A percentile compares a stretch with the other conserved stretches of the same genome.
phyloP scores from a whole-genome alignment of 2,329 filamentous ascomycete species.

The Samsoniella hepiali region DNA sequence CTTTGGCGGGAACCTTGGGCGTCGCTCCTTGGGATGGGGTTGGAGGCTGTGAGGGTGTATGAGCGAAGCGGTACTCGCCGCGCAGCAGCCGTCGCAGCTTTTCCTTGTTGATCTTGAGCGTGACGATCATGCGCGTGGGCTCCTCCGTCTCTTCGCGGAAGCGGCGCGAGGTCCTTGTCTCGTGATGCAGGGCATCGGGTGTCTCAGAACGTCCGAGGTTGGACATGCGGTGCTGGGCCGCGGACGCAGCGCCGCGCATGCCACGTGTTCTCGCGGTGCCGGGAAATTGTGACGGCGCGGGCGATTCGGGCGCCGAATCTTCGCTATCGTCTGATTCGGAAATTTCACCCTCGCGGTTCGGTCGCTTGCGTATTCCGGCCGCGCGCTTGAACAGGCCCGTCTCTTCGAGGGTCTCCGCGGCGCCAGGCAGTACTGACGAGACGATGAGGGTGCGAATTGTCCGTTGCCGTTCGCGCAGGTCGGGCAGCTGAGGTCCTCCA shows the following conservation, averaged over 20 bases:
- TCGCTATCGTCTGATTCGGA: constrained; percentile 93
- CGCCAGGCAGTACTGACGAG: constrained; percentile 87
- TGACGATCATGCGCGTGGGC: constrained; percentile 66
- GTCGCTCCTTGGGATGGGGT: constrained; percentile 34
- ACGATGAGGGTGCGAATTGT: constrained; percentile 91
- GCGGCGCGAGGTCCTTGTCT: constrained; percentile 65
- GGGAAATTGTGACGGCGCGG: constrained; percentile 67
- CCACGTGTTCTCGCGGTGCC: constrained; percentile 83
- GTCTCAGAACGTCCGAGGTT: constrained; percentile 82
- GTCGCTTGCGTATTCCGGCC: constrained; percentile 57
- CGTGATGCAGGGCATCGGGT: constrained; percentile 71
- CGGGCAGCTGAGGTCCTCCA: constrained; percentile 89
- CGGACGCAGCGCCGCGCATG: constrained; percentile 83
- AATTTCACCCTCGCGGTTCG: constrained; percentile 61
- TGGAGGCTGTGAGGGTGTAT: constrained; percentile 35
- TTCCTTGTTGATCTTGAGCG: constrained; percentile 68
- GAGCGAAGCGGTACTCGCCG: constrained; percentile 46
- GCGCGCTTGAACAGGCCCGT: constrained; percentile 83
- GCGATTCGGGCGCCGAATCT: constrained; percentile 82
- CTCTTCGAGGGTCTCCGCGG: constrained; percentile 74
- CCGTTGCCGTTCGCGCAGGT: constrained; percentile 89
- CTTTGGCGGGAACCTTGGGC: constrained; percentile 28
- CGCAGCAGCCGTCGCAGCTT: constrained; percentile 66
- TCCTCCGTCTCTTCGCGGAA: constrained; percentile 79
- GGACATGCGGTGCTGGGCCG: constrained; percentile 83